Percentiles rank a stretch among this genome's conserved stretches.
phyloP scores from a whole-genome alignment of 176 grass and related monocot species.

The Melocanna baccifera region DNA sequence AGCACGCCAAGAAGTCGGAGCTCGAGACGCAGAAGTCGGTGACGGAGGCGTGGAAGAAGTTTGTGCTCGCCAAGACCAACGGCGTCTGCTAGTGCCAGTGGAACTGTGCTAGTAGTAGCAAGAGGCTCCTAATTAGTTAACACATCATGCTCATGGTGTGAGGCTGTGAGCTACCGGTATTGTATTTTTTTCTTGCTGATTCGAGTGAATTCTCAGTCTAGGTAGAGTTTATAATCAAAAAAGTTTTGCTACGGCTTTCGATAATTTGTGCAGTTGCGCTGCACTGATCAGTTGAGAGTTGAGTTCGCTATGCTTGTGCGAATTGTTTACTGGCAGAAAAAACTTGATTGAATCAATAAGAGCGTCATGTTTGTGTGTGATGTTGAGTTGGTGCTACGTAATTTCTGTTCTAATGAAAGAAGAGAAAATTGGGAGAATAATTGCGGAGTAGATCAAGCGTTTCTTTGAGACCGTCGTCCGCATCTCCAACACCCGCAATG shows the following conservation, averaged over 20 bases:
- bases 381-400: background rate
- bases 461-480: too few relatives aligned
- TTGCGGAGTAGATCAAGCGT: too few relatives aligned
- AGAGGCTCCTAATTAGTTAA: background rate
- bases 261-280: background rate
- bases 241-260: background rate
- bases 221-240: background rate
- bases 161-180: background rate
- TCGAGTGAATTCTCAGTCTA: background rate
- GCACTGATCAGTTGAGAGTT: background rate
- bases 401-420: background rate
- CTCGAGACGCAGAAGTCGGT: slow-evolving; percentile 65
- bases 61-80: slow-evolving; percentile 63
- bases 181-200: background rate
- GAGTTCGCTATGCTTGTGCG: background rate
- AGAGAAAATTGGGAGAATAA: background rate
- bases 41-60: slow-evolving; percentile 68
- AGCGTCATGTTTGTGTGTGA: background rate
- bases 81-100: slow-evolving; percentile 58
- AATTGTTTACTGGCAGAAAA: background rate
- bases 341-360: background rate
- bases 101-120: background rate
- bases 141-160: background rate
- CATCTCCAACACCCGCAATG: too few relatives aligned
- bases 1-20: slow-evolving; percentile 35